These are phyloP conservation scores for Themeda triandra DNA, from an alignment of 176 grass and related monocot species.

Conservation along the genomic window DNA sequence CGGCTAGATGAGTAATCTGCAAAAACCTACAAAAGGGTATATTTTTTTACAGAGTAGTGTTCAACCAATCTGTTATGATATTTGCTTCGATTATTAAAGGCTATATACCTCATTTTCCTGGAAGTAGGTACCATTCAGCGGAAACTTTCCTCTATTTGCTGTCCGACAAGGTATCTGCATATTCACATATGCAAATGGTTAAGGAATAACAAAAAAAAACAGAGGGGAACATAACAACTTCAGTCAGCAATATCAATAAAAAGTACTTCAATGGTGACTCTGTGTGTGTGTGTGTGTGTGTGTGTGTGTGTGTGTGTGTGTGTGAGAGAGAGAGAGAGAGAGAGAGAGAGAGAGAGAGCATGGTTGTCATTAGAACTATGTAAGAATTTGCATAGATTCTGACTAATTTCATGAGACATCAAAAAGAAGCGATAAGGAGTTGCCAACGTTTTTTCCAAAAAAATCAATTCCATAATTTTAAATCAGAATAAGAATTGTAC, in stretches of 20 bases:
- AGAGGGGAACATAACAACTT: neutral
- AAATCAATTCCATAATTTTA: neutral
- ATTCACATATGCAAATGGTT: constrained; percentile 11
- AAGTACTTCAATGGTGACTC: neutral
- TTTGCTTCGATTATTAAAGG: neutral
- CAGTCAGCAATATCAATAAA: neutral
- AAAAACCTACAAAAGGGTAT: constrained; percentile 65
- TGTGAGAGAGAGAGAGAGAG: too few relatives aligned
- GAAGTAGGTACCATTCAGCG: constrained; percentile 95
- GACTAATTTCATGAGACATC: neutral
- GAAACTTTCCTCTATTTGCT: constrained; percentile 82
- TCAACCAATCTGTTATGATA: constrained; percentile 5
- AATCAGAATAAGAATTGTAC: neutral
- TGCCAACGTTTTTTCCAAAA: neutral
- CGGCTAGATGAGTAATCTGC: constrained; percentile 68
- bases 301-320: too few relatives aligned
- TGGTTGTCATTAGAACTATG: neutral
- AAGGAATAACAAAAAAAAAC: neutral
- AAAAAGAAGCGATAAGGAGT: constrained; percentile 1
- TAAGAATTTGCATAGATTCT: neutral
- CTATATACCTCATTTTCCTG: constrained; percentile 74
- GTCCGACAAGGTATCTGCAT: constrained; percentile 85
- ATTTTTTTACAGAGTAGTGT: neutral
- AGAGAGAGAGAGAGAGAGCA: neutral
- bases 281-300: too few relatives aligned